phyloP scores from a whole-genome alignment of 306 rosid species.

The Alnus glutinosa region DNA sequence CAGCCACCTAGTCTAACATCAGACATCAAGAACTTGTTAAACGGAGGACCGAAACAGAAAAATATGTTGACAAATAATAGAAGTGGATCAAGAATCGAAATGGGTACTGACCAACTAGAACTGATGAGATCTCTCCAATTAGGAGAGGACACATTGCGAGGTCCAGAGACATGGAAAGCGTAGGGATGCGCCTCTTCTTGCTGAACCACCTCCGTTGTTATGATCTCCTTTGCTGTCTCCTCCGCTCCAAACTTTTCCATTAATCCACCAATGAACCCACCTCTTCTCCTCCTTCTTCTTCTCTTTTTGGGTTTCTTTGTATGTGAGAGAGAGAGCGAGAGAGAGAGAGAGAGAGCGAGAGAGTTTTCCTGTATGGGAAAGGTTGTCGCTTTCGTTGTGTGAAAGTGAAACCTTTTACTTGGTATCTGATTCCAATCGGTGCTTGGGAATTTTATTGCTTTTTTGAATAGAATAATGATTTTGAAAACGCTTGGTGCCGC shows the following conservation, averaged over 20 bases:
- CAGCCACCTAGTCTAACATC: too few relatives aligned
- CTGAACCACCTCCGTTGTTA: conserved; percentile 8
- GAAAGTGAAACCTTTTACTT: conserved; percentile 10
- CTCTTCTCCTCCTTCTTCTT: conserved; percentile 13
- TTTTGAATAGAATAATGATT: not conserved
- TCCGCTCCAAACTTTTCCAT: conserved; percentile 39
- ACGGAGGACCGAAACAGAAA: not conserved
- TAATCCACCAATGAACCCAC: conserved; percentile 20
- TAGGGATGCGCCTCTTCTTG: conserved; percentile 59
- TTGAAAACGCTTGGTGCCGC: conserved; percentile 24
- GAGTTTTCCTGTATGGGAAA: conserved; percentile 18
- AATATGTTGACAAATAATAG: not conserved
- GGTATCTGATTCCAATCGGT: conserved; percentile 41
- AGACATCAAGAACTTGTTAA: too few relatives aligned
- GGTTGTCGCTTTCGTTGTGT: conserved; percentile 1
- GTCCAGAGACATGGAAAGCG: conserved; percentile 93
- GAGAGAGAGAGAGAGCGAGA: not conserved
- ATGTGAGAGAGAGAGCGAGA: conserved; percentile 14
- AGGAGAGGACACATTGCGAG: conserved; percentile 71
- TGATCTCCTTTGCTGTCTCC: conserved; percentile 14
- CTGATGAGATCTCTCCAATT: conserved; percentile 80
- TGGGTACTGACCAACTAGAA: conserved; percentile 76
- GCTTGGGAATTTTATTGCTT: not conserved
- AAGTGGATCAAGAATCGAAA: conserved; percentile 21
- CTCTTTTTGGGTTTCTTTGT: conserved; percentile 31